A percentile compares a stretch with the other conserved stretches of the same genome.
Conservation (phyloP, 352 stramenopile species). For the Pythium brachiatum region DNA sequence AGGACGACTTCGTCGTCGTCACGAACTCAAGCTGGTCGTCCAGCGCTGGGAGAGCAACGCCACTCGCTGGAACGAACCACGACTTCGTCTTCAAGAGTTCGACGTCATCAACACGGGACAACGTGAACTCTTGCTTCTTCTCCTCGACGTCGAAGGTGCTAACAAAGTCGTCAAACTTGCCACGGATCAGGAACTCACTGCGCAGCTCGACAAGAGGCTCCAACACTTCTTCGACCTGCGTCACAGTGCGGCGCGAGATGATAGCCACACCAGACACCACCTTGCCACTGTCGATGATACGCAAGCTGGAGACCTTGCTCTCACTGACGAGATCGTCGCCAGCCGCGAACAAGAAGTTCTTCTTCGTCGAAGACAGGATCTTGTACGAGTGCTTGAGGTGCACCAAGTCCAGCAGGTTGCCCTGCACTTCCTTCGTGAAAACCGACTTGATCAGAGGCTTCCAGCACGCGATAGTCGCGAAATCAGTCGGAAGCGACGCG, state of each 20-base stretch:
- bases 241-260: constrained; percentile 60
- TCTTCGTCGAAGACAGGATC: constrained; percentile 35
- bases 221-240: constrained; percentile 47
- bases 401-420: constrained; percentile 80
- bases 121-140: constrained; percentile 40
- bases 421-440: constrained; percentile 78
- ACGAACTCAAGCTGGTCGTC: constrained; percentile 55
- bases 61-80: constrained; percentile 48
- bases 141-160: constrained; percentile 68
- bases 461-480: constrained; percentile 79
- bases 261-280: constrained; percentile 67
- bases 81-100: constrained; percentile 64
- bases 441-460: constrained; percentile 80
- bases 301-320: constrained; percentile 65
- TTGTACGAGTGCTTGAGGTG: constrained; percentile 87
- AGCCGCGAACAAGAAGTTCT: constrained; percentile 42
- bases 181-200: constrained; percentile 86
- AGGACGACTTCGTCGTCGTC: constrained; percentile 54
- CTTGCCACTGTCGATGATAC: constrained; percentile 79
- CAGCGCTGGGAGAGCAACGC: constrained; percentile 25
- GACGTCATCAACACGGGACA: constrained; percentile 37
- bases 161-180: constrained; percentile 70
- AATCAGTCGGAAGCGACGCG: constrained; percentile 54
- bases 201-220: constrained; percentile 72
- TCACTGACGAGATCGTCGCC: constrained; percentile 74